These are phyloP conservation scores for Infundibulicybe gibba DNA, from an alignment of 768 basidiomycete species.

Conservation along the genomic window DNA sequence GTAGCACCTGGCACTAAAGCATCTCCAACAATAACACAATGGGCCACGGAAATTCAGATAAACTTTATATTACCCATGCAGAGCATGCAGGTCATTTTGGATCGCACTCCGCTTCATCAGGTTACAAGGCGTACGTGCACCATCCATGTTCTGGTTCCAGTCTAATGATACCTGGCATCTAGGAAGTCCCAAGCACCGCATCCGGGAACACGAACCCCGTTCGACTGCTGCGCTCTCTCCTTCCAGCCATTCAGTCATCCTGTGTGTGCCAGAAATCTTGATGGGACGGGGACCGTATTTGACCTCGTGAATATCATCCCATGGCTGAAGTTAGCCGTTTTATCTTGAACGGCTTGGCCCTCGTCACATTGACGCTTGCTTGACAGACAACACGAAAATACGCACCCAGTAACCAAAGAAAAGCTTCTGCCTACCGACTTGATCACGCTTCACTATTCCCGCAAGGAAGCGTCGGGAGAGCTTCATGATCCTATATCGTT, in stretches of 20 bases:
- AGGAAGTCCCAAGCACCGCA: conserved; percentile 70
- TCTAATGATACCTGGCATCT: conserved; percentile 8
- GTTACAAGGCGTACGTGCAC: conserved; percentile 55
- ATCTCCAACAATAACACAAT: conserved; percentile 43
- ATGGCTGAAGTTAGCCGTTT: conserved; percentile 75
- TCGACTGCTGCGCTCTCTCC: conserved; percentile 90
- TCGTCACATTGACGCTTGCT: conserved; percentile 5
- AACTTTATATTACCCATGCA: conserved; percentile 86
- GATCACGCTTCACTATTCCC: conserved; percentile 75
- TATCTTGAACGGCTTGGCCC: not conserved
- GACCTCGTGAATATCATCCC: conserved; percentile 92
- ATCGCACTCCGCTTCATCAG: conserved; percentile 76
- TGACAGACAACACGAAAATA: conserved; percentile 75
- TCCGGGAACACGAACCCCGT: conserved; percentile 66
- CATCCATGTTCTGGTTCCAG: conserved; percentile 4
- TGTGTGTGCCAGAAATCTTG: conserved; percentile 79
- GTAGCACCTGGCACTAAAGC: too few relatives aligned
- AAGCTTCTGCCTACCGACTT: conserved; percentile 69
- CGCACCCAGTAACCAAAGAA: conserved; percentile 73
- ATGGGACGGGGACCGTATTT: conserved; percentile 80
- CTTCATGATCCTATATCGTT: conserved; percentile 96
- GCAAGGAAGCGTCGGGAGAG: conserved; percentile 80
- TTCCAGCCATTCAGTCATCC: conserved; percentile 89
- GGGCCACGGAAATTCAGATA: conserved; percentile 87
- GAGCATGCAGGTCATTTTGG: conserved; percentile 82